A percentile compares a stretch with the other conserved stretches of the same genome.
Conservation (phyloP, 225 moss, liverwort and hornwort species). For the Physcomitrellopsis africana region DNA sequence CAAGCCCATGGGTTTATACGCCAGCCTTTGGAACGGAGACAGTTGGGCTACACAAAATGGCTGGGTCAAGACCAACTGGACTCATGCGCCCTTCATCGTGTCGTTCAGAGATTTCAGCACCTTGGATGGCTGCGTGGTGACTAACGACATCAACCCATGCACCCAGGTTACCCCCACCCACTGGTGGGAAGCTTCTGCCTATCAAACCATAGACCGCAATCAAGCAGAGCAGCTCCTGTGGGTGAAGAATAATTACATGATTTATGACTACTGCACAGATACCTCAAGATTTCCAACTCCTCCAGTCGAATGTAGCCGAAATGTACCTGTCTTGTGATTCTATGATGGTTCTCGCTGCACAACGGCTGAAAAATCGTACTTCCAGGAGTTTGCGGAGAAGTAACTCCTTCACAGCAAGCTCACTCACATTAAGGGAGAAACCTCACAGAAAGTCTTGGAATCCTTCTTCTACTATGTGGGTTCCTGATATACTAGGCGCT, state of each 20-base stretch:
- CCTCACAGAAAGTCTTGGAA: too few species aligned
- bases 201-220: constrained; percentile 29
- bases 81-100: constrained; percentile 47
- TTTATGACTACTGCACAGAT: constrained; percentile 71
- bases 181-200: constrained; percentile 50
- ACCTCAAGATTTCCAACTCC: constrained; percentile 33
- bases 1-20: constrained; percentile 61
- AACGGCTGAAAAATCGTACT: too few species aligned
- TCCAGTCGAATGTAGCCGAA: constrained; percentile 51
- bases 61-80: constrained; percentile 49
- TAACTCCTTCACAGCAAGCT: too few species aligned
- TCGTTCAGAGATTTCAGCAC: constrained; percentile 49
- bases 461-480: too few species aligned
- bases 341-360: too few species aligned
- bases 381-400: too few species aligned
- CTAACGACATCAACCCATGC: constrained; percentile 36
- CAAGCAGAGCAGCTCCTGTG: constrained; percentile 44
- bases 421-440: too few species aligned
- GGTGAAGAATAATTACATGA: constrained; percentile 49
- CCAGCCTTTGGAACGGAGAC: constrained; percentile 64
- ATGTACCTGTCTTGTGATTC: constrained; percentile 24
- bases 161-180: constrained; percentile 30
- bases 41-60: constrained; percentile 69
- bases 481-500: too few species aligned
- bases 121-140: constrained; percentile 47